Conservation (phyloP, 2,329 filamentous ascomycete species). For the Microsporum ferrugineum region DNA sequence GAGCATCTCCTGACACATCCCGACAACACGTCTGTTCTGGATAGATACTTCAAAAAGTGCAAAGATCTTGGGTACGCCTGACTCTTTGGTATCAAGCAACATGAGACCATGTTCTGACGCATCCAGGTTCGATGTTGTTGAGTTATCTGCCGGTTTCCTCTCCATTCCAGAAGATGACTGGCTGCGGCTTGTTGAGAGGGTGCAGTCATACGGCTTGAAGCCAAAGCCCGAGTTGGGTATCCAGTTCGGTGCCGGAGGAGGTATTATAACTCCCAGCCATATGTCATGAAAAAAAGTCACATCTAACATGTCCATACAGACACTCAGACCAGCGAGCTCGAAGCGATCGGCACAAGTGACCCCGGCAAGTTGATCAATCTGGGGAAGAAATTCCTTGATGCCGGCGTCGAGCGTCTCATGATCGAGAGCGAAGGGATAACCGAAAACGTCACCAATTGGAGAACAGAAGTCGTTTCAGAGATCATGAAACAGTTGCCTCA, state of each 20-base stretch:
- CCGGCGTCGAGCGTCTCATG: constrained; percentile 46
- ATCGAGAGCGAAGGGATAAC: constrained; percentile 51
- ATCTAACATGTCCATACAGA: constrained; percentile 22
- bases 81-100: background rate
- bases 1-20: constrained; percentile 43
- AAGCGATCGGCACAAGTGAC: constrained; percentile 40
- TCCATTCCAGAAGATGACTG: constrained; percentile 45
- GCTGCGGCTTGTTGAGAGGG: constrained; percentile 41
- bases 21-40: constrained; percentile 35
- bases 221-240: constrained; percentile 47
- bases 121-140: constrained; percentile 42
- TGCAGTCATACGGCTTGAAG: constrained; percentile 38
- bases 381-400: constrained; percentile 40
- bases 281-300: background rate
- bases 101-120: background rate
- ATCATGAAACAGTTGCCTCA: constrained; percentile 42
- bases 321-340: constrained; percentile 37
- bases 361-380: constrained; percentile 40
- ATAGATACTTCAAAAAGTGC: constrained; percentile 43
- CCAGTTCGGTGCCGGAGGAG: constrained; percentile 46
- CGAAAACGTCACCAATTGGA: constrained; percentile 44
- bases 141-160: constrained; percentile 44
- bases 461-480: constrained; percentile 44
- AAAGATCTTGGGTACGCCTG: constrained; percentile 37
- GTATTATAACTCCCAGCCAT: background rate